phyloP scores from a whole-genome alignment of 192 early-diverging fungal genomes.

The Coemansia sp. region DNA sequence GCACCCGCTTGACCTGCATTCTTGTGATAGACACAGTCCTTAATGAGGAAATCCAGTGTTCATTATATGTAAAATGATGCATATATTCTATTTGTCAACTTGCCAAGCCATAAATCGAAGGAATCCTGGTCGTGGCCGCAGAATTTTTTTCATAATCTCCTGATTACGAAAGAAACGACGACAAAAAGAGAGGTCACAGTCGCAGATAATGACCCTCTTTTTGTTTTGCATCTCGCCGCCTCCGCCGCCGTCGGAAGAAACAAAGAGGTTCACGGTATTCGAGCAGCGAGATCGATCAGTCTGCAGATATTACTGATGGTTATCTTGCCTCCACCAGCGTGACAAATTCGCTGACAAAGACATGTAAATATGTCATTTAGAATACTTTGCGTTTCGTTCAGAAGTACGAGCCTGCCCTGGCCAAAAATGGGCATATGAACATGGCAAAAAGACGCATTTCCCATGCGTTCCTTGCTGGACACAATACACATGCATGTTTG shows the following conservation, averaged over 20 bases:
- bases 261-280: constrained; percentile 10
- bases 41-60: constrained; percentile 1
- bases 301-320: constrained; percentile 54
- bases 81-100: not conserved
- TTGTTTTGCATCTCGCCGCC: not conserved
- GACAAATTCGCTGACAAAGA: constrained; percentile 1
- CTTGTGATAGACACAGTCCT: not conserved
- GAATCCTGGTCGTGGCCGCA: not conserved
- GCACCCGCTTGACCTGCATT: constrained; percentile 1
- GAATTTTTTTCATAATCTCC: not conserved
- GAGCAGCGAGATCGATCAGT: constrained; percentile 29
- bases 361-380: not conserved
- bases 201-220: not conserved
- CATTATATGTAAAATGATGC: not conserved
- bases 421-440: constrained; percentile 10
- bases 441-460: constrained; percentile 1
- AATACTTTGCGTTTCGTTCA: not conserved
- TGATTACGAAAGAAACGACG: not conserved
- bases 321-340: constrained; percentile 23
- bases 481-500: constrained; percentile 7
- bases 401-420: not conserved
- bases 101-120: not conserved
- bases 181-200: not conserved
- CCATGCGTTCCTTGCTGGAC: constrained; percentile 1
- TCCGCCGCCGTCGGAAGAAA: too few relatives aligned